Evolutionary conservation across 2,329 filamentous ascomycete species (phyloP).

Genomic region (Cladophialophora chaetospira): DNA sequence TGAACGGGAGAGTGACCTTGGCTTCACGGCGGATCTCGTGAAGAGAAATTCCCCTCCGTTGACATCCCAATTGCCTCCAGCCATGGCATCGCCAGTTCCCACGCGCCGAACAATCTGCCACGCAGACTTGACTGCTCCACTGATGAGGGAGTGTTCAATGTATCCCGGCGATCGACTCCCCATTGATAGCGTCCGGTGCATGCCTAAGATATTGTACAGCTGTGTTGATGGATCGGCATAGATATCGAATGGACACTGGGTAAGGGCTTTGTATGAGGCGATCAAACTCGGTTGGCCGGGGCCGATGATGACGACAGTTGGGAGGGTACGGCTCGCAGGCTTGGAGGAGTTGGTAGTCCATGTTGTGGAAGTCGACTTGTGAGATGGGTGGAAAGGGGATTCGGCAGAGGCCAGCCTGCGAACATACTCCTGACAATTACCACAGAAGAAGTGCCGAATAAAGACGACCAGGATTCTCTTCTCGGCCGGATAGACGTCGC

Average conservation of each 20-base stretch:
- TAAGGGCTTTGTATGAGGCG: constrained; percentile 63
- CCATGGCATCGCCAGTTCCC: constrained; percentile 59
- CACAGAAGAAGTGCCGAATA: constrained; percentile 78
- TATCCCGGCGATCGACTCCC: constrained; percentile 65
- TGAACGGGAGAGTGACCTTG: constrained; percentile 28
- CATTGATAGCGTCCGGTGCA: constrained; percentile 65
- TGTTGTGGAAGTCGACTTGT: constrained; percentile 43
- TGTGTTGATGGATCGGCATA: constrained; percentile 72
- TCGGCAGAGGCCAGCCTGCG: constrained; percentile 54
- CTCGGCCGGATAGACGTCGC: constrained; percentile 35
- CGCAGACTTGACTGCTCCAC: constrained; percentile 52
- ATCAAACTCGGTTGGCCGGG: constrained; percentile 72
- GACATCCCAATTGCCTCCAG: constrained; percentile 67
- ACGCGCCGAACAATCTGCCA: constrained; percentile 63
- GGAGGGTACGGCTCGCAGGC: constrained; percentile 38
- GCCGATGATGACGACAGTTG: constrained; percentile 67
- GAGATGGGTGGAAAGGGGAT: constrained; percentile 25
- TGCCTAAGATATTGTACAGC: constrained; percentile 68
- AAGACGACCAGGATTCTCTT: constrained; percentile 69
- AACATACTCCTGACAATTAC: constrained; percentile 78
- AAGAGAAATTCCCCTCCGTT: constrained; percentile 81
- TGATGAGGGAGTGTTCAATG: constrained; percentile 55
- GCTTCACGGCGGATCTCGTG: constrained; percentile 34
- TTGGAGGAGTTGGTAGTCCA: constrained; percentile 19
- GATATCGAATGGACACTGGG: constrained; percentile 69